Base-by-base conservation (phyloP, 768 basidiomycete species). In the Candolleomyces aberdarensis region DNA sequence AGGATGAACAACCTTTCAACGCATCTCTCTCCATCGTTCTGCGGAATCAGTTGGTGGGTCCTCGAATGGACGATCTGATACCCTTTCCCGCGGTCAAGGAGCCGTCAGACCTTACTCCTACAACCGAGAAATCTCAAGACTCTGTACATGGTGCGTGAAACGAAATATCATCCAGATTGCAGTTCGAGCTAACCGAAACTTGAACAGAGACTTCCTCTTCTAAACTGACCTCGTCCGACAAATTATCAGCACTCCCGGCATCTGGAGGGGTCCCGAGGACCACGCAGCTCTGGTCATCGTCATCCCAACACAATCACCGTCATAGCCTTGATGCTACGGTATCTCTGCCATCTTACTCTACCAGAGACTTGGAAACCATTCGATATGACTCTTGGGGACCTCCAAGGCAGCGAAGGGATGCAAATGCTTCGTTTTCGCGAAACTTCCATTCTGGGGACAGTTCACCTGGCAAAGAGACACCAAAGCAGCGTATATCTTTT, bases 401-500 rank as follows among this genome's bases (percentile, higher is more conserved):
- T 22, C 53, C 11, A 39, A 20, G 39, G 0, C 54, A 56, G 44
- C 48, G 61, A 29, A 54, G 56, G 60, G 52, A 20, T n/a, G 40
- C 29, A 19, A 14, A 43, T 41, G 13, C 32, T 52, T 49, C 56
- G 63, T 50, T 46, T 49, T 36, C 36, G 11, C 22, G 54, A 20
- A 15, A 61, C 58, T 62, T 62, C 63, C 60, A 65, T 15, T 71
- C 78, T 1, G 63, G 63, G 6, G 79, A 83, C 5, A 70, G 72
- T 7, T 78, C 80, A 3, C 62, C 68, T 0, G 76, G 76, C 17
- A 78, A 72, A 56, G 79, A 77, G 7, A 81, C 79, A 2, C 78
- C 84, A 3, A 75, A 71, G 41, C 83, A 83, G 62, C 80, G 82
- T 44, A 77, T 84, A 40, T 84, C 83, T 0, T 83, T 84, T 19